These are phyloP conservation scores for Trichoderma citrinoviride DNA, from an alignment of 2,329 filamentous ascomycete genomes.

Conservation along the genomic window DNA sequence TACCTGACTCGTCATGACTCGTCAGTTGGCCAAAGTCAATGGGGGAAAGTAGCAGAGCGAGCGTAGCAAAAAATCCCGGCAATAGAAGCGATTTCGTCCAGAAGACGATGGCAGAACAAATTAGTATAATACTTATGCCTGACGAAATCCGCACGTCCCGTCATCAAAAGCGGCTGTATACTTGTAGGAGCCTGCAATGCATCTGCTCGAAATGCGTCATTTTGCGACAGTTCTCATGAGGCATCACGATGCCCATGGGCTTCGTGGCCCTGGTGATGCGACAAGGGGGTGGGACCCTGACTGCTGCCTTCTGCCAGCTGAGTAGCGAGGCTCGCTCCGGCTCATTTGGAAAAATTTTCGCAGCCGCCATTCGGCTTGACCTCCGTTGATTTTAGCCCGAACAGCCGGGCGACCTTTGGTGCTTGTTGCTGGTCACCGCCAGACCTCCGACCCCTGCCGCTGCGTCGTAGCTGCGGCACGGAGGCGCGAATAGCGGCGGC, in stretches of 20 bases:
- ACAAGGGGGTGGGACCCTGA: not conserved
- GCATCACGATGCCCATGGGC: not conserved
- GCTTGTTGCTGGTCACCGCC: conserved; percentile 1
- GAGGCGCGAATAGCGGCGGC: conserved; percentile 16
- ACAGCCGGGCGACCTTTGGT: conserved; percentile 1
- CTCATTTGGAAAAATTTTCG: conserved; percentile 19
- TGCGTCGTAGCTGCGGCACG: not conserved
- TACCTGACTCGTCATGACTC: not conserved
- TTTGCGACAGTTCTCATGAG: not conserved
- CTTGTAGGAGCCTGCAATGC: too few species aligned
- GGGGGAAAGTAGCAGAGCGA: too few species aligned
- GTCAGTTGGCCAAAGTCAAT: not conserved
- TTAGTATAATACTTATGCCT: not conserved
- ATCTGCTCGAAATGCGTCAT: conserved; percentile 2
- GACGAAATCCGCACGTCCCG: not conserved
- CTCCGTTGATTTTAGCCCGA: conserved; percentile 1
- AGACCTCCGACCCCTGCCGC: conserved; percentile 1
- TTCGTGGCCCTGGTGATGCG: not conserved
- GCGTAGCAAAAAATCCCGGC: too few species aligned
- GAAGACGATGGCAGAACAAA: too few species aligned
- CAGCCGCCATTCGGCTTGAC: conserved; percentile 10
- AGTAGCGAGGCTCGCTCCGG: conserved; percentile 4
- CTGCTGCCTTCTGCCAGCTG: conserved; percentile 15
- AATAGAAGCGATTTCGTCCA: not conserved
- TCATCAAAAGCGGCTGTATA: too few species aligned